Evolutionary conservation across 1,284 basidiomycete genomes (phyloP), one percentile per base, ranked within the genome.

Genomic region (Naganishia sp.): DNA sequence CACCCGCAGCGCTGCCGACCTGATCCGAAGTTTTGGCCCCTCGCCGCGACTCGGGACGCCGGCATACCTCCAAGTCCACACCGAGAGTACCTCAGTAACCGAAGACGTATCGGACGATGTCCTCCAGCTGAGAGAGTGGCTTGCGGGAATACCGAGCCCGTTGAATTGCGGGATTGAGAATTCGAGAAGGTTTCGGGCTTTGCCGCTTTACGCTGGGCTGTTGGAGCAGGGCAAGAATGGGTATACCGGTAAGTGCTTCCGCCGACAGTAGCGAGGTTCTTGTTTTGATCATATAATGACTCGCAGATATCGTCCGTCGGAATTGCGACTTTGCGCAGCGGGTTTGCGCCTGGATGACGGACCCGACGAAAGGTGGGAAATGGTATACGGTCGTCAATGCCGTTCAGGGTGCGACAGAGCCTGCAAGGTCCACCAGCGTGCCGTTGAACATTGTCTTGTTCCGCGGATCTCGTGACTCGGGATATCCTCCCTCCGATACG

Each of bases 401-500:
- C 41, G 56, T 69, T 6, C 69, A 73, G 4, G 46, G 42, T 32
- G 42, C 65, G 18, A 62, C 13, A 41, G 31, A n/a, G 28, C 23
- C 35, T 15, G 47, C 56, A n/a, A 63, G 43, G 31, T 28, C 43
- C 4, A 68, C 66, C 13, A 76, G 73, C 15, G 71, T 81, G 13
- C 77, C 75, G 1, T 73, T 82, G 51, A 84, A 83, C 70, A 77
- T 84, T 43, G 80, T 84, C 25, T 76, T 84, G 6, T 84, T 84
- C 71, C 71, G 79, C 0, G 77, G 77, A 0, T 70, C 74, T 3
- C 17, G 41, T 1, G 31, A 39, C 1, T 74, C 75, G 6, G 69
- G 67, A 1, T 78, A 74, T 28, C 50, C 64, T 18, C 70, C 71
- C 15, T 71, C 71, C 11, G 68, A 72, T 51, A 32, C 51, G 2